Base-by-base conservation (phyloP, 73 alveolate species). In the Tetrahymena thermophila region DNA sequence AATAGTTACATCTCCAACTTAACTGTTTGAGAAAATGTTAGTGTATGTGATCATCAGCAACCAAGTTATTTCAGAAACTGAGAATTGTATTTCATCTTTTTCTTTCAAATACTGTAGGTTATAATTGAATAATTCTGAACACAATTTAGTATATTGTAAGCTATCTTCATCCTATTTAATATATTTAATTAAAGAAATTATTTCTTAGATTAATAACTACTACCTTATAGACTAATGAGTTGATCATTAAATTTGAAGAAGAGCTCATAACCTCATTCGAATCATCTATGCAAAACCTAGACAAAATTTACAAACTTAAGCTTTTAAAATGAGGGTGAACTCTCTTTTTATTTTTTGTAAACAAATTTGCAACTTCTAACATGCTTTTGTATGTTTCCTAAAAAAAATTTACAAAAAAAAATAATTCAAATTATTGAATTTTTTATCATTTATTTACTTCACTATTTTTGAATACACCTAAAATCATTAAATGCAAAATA, bases 241-340 rank as follows among this genome's bases (percentile, higher is more conserved):
- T 71, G n/a, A 71, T 71, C 89, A 95, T 95, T 44, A 95, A 85
- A 85, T 95, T 95, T 85, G 95, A 95, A 35, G 97, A 94, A 35
- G 97, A 94, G 44, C 83, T 95, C 97, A 95, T 95, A 2, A 95
- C 94, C 55, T 95, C 97, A 85, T 95, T 95, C 40, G 93, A 95
- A 85, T 95, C 97, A 50, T 95, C 97, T 0, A 95, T 95, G 4
- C 94, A 56, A 35, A 34, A 95, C 16, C 94, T 28, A 31, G 97
- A 85, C 37, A 95, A 43, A 2, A 95, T 43, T 43, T 84, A 35
- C 14, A 95, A 14, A n/a, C 94, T 93, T 85, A 95, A 84, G 35
- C 95, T 37, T 7, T 85, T 89, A 93, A 95, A 95, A 50, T 95
- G 25, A 19, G 5, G 57, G 89, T 95, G 94, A 38, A 95, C 34